Evolutionary conservation across 148 eudicot genomes (phyloP), one percentile per base, ranked within the genome.

Genomic region (Camellia japonica): DNA sequence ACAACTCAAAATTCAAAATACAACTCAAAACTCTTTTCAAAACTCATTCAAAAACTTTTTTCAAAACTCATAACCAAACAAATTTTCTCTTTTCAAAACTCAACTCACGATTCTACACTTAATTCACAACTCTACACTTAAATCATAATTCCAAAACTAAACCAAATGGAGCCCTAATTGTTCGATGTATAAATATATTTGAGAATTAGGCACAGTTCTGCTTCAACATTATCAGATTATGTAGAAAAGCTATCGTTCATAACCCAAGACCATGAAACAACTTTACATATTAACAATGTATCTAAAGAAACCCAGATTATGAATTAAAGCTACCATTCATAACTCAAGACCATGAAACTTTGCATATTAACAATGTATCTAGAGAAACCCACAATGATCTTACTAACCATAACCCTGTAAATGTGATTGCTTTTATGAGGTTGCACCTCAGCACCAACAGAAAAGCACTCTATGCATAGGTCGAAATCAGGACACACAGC

Each of bases 381-480:
- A 75, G 7, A 52, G 59, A 80, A 72, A 49, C 18, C n/a, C 54
- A 71, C 11, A 54, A 42, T 13, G 19, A 62, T 4, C 71, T 11
- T 59, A 86, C 93, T 83, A 56, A 92, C 95, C 90, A 92, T 92
- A 74, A 92, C 95, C 81, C 92, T 82, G 82, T 92, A 92, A 59
- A 84, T 79, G 81, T 92, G 95, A 84, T 87, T 77, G 86, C 93
- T 88, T 87, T 88, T 87, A 81, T 92, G 95, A 80, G 92, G 95
- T 23, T 74, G 74, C 84, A 90, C 86, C 83, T 89, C 93, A 54
- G 87, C 92, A 73, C 92, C 95, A 75, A 92, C 93, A 14, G 93
- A 92, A 81, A 90, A 92, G 80, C 92, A 92, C 84, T 92, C 93
- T 63, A 92, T 59, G 75, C 95, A 92, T 59, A 92, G 84, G 81